Base-by-base conservation (phyloP, 306 rosid species). In the Senna siamea region DNA sequence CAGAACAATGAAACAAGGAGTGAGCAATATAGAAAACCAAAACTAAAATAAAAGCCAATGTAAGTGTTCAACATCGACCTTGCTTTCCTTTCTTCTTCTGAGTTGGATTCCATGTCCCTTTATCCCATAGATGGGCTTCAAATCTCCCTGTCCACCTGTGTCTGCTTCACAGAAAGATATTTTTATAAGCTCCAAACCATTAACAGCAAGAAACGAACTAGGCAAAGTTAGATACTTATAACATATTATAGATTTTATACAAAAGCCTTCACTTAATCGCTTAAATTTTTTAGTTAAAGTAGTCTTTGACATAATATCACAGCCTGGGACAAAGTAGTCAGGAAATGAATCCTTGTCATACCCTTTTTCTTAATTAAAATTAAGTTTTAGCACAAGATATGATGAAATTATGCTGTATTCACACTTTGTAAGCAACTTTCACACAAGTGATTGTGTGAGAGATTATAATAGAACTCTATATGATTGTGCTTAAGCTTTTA, bases 81-180 rank as follows among this genome's bases (percentile, higher is more conserved):
- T 93, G 97, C 76, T 93, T 93, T 40, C 98, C 98, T 79, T 91
- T 93, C 84, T 93, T 93, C 80, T 89, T 93, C 79, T 93, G 96
- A 30, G 97, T 93, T 6, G 86, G 87, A 78, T 93, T 93, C 97
- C 98, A 93, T 4, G 98, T 89, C 35, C 90, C 94, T 79, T 93
- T 93, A 82, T 91, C 98, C 98, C 96, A 91, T 66, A 93, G 81
- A 80, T 93, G 98, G n/a, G 96, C 98, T 85, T 93, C 98, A 80
- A 46, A 93, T 40, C 96, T 80, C n/a, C 98, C 98, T 0, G 94
- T 93, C 97, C 98, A 93, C 79, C 97, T 85, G 80, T 93, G 97
- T 55, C 98, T 89, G 90, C 75, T 56, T 76, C 69, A 70, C 50
- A 74, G 2, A 19, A 34, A 46, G 18, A 65, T 40, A 50, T 17